Evolutionary conservation across 2,329 filamentous ascomycete species (phyloP), one percentile per base, ranked within the genome.

Genomic region (Aureobasidium sp.): DNA sequence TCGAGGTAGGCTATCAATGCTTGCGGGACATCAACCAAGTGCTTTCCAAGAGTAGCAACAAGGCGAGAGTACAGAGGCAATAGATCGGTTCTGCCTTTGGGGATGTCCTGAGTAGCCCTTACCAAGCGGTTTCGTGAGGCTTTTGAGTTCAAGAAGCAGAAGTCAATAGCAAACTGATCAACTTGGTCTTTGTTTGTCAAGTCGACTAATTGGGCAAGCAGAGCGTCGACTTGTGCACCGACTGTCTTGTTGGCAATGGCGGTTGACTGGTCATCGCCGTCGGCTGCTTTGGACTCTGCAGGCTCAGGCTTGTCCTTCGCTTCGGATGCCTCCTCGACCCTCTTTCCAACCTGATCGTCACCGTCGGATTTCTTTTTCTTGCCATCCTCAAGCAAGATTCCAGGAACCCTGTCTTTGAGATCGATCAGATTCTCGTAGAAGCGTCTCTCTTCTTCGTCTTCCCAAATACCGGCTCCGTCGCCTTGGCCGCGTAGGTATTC

Each of bases 381-480:
- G 59, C 85, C 85, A 68, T 97, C 94, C 70, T 99, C 94, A 1
- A 99, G 83, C 9, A 99, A 79, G 68, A 99, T 95, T 1, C 88
- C 88, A 0, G 94, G 95, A 3, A 99, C 94, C 68, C 96, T 95
- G 67, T 95, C 94, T 71, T 95, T 96, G 16, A 99, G 79, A 71
- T 99, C 94, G 13, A 96, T 89, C 11, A 99, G 76, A 66, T 97
- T 97, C 78, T 99, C 94, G 76, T 99, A 99, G 73, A 99, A 99
- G 64, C 94, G 89, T 63, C 94, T 86, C 75, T 99, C 93, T 60
- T 99, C 94, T 71, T 99, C 94, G 68, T 99, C 94, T 76, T 97
- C 92, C 94, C 94, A 99, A 65, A 99, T 97, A 0, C 94, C 94
- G 27, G 92, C 84, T 25, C 91, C 92, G 62, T 97, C 93, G 27